Conservation (phyloP, 192 early-diverging fungal species). For the Coemansia sp. region DNA sequence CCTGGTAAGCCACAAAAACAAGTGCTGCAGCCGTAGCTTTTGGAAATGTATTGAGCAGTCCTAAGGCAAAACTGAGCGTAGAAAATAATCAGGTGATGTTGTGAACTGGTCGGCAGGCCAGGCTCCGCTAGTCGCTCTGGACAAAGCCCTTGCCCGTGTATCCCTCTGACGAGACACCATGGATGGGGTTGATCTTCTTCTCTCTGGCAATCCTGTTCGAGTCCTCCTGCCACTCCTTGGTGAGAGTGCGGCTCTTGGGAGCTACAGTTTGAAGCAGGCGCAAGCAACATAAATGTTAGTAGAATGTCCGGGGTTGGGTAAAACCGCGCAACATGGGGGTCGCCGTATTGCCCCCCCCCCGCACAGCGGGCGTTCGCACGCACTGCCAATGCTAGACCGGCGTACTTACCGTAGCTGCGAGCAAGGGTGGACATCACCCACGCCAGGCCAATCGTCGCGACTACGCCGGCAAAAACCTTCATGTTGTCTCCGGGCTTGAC, state of each 20-base stretch:
- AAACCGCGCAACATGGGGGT: not conserved
- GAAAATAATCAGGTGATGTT: not conserved
- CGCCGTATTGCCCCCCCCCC: not conserved
- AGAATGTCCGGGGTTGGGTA: not conserved
- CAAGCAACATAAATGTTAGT: not conserved
- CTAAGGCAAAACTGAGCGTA: not conserved
- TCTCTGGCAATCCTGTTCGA: constrained; percentile 67
- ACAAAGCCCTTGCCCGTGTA: constrained; percentile 76
- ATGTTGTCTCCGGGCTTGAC: constrained; percentile 64
- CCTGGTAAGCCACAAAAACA: not conserved
- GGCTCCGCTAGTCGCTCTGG: constrained; percentile 37
- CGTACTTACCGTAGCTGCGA: constrained; percentile 51
- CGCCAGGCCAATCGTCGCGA: constrained; percentile 55
- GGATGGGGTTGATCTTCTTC: constrained; percentile 75
- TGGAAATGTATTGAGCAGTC: not conserved
- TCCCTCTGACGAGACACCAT: constrained; percentile 72
- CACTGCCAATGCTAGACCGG: not conserved
- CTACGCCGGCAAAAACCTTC: constrained; percentile 67
- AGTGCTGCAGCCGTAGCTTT: not conserved
- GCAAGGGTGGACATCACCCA: constrained; percentile 59
- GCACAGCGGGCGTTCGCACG: not conserved
- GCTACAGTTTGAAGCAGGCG: constrained; percentile 48
- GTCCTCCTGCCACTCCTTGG: constrained; percentile 83
- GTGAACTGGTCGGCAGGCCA: too few species aligned
- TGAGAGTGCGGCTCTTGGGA: constrained; percentile 63